Base-by-base conservation (phyloP, 1,139 yeast genomes). In the Trichomonascaceae sp. region DNA sequence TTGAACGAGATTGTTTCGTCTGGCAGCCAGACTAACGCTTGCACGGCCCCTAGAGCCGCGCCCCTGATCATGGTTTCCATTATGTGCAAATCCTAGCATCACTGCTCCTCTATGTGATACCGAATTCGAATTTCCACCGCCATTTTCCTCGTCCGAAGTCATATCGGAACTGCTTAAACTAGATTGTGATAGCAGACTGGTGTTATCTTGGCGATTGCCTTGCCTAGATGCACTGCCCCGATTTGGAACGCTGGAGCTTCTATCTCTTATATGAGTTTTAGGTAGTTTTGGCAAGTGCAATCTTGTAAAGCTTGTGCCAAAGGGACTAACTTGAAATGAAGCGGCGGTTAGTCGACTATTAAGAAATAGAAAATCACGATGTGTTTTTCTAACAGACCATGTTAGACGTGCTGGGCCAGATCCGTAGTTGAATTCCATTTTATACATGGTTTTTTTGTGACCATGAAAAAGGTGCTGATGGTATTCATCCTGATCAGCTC, bases 361-460 rank as follows among this genome's bases (percentile, higher is more conserved):
- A 55, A 93, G 75, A 47, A 77, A 77, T 39, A 80, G 72, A 49
- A 95, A 75, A 60, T 90, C 96, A 62, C 82, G 82, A 51, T 85
- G 81, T 20, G 83, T 86, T 61, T 85, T 85, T 44, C 82, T 77
- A 7, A 95, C 81, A 1, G 84, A 74, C 99, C 99, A 95, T 59
- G 81, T 80, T 63, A 90, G 74, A 56, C 93, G 74, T 54, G 85
- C 82, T 4, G 83, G 81, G 0, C 96, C 96, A 18, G 90, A 83
- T 1, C 98, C 99, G 65, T 93, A 93, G 65, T 90, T 96, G 54
- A 93, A 73, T 55, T 85, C 87, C 19, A 93, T 73, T 18, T 49
- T 51, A 18, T 54, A 55, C 32, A 43, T 43, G 17, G 50, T 45
- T 6, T 47, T 49, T 8, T 43, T 38, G 6, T 45, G 47, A 38